These are phyloP conservation scores for Leptographium flavum DNA, from an alignment of 2,329 filamentous ascomycete genomes.

Conservation along the genomic window DNA sequence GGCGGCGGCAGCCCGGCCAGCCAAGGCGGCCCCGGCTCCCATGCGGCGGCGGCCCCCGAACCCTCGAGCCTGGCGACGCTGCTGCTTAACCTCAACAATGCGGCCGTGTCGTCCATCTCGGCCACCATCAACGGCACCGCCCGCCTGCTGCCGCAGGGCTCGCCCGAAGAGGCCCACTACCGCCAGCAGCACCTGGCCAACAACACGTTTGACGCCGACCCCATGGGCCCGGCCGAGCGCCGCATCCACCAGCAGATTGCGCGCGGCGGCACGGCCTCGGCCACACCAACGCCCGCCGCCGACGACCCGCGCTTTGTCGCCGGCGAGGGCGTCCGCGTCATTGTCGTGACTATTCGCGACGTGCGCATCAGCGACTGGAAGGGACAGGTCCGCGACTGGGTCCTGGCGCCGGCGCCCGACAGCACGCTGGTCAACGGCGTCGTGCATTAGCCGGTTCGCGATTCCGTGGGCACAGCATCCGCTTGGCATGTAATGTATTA, in stretches of 20 bases:
- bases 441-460: no score
- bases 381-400: constrained; percentile 76
- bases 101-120: constrained; percentile 73
- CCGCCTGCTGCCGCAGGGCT: constrained; percentile 54
- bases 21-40: neutral
- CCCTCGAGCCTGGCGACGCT: constrained; percentile 65
- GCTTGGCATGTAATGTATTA: no score
- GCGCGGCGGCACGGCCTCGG: constrained; percentile 15
- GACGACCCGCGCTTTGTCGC: constrained; percentile 47
- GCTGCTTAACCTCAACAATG: constrained; percentile 81
- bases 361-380: constrained; percentile 92
- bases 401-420: constrained; percentile 21
- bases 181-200: constrained; percentile 75
- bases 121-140: constrained; percentile 90
- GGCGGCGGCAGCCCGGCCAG: neutral
- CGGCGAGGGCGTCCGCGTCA: constrained; percentile 72
- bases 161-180: constrained; percentile 74
- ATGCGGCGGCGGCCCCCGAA: constrained; percentile 27
- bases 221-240: constrained; percentile 21
- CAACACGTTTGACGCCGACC: constrained; percentile 64
- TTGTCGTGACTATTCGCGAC: constrained; percentile 71
- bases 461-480: no score
- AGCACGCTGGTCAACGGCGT: constrained; percentile 24
- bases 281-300: constrained; percentile 19
- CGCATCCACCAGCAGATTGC: constrained; percentile 20